These are phyloP conservation scores for Grosmannia serpens DNA, from an alignment of 2,329 filamentous ascomycete species.

Conservation along the genomic window DNA sequence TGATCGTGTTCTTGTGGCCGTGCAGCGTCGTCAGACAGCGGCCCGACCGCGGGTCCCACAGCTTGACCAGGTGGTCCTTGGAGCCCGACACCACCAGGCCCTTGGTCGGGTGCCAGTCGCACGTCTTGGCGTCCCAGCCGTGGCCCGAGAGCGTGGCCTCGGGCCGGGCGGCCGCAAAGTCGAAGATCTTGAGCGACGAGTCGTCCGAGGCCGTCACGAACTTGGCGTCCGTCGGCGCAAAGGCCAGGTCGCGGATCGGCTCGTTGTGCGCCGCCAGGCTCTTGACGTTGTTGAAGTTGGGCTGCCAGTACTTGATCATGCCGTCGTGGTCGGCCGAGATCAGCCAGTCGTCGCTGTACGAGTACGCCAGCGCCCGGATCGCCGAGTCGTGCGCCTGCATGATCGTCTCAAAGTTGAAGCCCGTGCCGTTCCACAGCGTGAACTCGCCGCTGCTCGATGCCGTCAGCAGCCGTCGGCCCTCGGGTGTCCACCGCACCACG, in stretches of 20 bases:
- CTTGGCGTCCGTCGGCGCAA: conserved; percentile 87
- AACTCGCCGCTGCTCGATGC: conserved; percentile 96
- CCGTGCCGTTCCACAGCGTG: conserved; percentile 96
- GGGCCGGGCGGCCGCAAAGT: conserved; percentile 77
- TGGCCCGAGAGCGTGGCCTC: conserved; percentile 84
- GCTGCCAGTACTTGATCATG: conserved; percentile 96
- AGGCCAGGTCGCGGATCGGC: conserved; percentile 81
- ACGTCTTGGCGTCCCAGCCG: conserved; percentile 93
- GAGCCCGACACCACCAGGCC: conserved; percentile 90
- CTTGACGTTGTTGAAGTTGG: conserved; percentile 98
- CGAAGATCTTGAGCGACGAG: conserved; percentile 86
- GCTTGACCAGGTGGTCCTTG: conserved; percentile 93
- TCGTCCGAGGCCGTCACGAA: conserved; percentile 96
- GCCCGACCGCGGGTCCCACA: conserved; percentile 92
- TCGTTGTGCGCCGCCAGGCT: conserved; percentile 85
- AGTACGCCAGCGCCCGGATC: conserved; percentile 75
- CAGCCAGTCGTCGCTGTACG: conserved; percentile 93
- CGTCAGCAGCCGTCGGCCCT: conserved; percentile 81
- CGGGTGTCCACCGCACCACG: conserved; percentile 93
- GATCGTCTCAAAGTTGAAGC: conserved; percentile 98
- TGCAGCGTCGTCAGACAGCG: conserved; percentile 88
- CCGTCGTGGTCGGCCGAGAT: conserved; percentile 93
- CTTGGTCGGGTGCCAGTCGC: conserved; percentile 96
- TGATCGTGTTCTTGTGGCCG: conserved; percentile 95
- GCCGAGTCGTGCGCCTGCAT: conserved; percentile 94